Evolutionary conservation across 306 rosid species (phyloP).

Genomic region (Aeschynomene evenia): DNA sequence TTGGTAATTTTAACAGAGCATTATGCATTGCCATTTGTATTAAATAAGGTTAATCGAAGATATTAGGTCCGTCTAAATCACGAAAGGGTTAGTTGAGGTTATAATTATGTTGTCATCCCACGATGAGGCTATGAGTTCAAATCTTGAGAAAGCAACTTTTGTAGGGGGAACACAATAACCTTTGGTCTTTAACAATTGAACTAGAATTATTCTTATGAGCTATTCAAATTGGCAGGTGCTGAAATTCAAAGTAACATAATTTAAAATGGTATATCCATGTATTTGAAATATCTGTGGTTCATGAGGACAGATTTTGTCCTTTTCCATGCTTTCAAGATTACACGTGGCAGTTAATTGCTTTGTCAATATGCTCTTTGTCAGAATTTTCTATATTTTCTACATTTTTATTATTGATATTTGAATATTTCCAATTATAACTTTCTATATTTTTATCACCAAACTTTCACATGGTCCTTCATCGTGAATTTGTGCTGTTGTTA

Average conservation of each 20-base stretch:
- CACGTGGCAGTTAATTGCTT: conserved; percentile 17
- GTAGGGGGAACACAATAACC: too few species aligned
- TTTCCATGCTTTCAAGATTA: neutral
- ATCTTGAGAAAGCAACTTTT: neutral
- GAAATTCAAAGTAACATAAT: conserved; percentile 9
- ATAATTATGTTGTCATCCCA: neutral
- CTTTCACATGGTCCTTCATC: neutral
- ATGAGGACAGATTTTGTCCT: neutral
- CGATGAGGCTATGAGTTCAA: neutral
- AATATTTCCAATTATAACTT: neutral
- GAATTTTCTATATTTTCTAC: neutral
- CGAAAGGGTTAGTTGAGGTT: neutral
- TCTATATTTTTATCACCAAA: neutral
- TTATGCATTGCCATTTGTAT: neutral
- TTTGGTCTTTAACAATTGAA: too few species aligned
- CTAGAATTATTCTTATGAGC: neutral
- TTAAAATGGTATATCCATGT: neutral
- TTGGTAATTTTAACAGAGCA: neutral
- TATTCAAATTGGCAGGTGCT: neutral
- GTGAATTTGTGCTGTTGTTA: neutral
- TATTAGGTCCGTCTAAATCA: neutral
- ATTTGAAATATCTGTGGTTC: conserved; percentile 6
- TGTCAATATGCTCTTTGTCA: neutral
- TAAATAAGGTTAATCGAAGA: neutral
- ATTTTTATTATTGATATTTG: neutral